phyloP scores from a whole-genome alignment of 2,329 filamentous ascomycete species.

The Beauveria bassiana region DNA sequence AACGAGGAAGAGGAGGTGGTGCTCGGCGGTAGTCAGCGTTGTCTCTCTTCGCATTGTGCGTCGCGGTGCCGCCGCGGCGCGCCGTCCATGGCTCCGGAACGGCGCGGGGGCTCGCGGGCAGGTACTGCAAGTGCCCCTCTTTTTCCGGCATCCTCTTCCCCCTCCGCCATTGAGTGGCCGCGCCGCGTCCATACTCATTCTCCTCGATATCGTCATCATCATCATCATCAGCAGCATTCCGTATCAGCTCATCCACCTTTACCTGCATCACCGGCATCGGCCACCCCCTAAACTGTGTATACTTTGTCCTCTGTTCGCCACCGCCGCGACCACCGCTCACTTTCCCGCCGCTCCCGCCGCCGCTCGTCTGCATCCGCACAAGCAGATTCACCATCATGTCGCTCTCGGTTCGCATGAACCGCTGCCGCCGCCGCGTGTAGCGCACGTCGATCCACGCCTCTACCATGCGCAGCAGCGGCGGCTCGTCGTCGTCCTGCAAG shows the following conservation, averaged over 20 bases:
- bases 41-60: no score
- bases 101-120: neutral
- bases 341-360: neutral
- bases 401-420: neutral
- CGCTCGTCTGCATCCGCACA: neutral
- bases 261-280: neutral
- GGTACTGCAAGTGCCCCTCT: neutral
- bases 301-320: neutral
- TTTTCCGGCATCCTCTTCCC: neutral
- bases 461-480: slow-evolving; percentile 30
- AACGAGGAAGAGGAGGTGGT: no score
- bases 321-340: neutral
- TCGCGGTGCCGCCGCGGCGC: no score
- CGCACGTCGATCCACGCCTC: slow-evolving; percentile 25
- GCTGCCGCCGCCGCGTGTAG: neutral
- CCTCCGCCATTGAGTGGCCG: neutral
- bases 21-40: no score
- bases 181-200: neutral
- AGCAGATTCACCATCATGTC: neutral
- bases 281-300: neutral
- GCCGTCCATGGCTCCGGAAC: neutral
- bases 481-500: no score
- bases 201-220: neutral
- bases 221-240: neutral
- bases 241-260: neutral